Conservation (phyloP, 148 eudicot species). For the Agrostemma githago region DNA sequence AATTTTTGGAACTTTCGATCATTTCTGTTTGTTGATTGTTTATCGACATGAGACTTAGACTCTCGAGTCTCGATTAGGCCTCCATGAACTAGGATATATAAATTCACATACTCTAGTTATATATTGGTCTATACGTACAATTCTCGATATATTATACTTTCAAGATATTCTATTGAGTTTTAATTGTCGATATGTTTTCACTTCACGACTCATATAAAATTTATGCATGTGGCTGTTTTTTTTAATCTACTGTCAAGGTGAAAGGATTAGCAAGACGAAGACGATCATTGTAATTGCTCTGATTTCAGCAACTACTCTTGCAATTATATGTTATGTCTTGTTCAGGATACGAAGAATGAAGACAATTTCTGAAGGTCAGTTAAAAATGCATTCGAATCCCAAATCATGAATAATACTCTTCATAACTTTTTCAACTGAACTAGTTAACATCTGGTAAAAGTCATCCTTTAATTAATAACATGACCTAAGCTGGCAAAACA, state of each 20-base stretch:
- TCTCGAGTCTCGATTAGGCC: background rate
- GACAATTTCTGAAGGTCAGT: background rate
- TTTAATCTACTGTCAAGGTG: background rate
- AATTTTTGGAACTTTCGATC: no score
- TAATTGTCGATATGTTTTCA: background rate
- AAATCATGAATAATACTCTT: no score
- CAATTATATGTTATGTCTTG: background rate
- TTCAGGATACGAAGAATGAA: slow-evolving; percentile 4
- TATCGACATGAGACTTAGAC: background rate
- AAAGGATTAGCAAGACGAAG: slow-evolving; percentile 11
- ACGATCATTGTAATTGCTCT: background rate
- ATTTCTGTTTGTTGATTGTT: background rate
- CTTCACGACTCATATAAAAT: background rate
- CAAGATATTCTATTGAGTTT: background rate
- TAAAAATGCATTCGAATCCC: background rate
- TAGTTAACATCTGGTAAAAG: no score
- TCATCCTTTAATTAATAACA: no score
- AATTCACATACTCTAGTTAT: background rate
- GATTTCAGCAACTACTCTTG: background rate
- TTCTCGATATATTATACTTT: background rate
- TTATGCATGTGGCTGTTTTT: background rate
- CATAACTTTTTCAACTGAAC: no score
- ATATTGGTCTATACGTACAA: background rate
- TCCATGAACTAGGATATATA: background rate
- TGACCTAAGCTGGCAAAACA: background rate